phyloP scores from a whole-genome alignment of 2,329 filamentous ascomycete species.

The Colletotrichum sojae region DNA sequence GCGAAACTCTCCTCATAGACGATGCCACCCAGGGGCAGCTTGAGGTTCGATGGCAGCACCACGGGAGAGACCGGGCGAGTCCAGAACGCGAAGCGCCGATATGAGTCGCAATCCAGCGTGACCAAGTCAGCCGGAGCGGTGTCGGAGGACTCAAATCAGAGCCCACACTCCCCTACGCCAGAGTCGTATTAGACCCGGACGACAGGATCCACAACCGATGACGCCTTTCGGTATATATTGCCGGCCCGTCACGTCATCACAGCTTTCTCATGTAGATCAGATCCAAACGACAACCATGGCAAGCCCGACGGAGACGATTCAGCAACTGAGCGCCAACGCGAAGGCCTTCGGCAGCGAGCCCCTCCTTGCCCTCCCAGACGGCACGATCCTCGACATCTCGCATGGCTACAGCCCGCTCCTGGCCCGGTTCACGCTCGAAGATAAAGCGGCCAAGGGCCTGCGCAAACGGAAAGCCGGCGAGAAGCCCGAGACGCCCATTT shows the following conservation, averaged over 20 bases:
- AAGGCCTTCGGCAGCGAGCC: constrained; percentile 7
- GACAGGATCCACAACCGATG: background rate
- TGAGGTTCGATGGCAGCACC: no score
- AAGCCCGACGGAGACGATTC: no score
- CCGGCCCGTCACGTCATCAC: background rate
- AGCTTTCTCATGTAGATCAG: background rate
- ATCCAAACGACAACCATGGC: background rate
- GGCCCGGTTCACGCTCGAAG: constrained; percentile 11
- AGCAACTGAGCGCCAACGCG: background rate
- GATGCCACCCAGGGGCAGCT: no score
- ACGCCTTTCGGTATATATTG: constrained; percentile 6
- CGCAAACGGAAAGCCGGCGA: constrained; percentile 2
- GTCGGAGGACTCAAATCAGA: background rate
- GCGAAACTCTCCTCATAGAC: no score
- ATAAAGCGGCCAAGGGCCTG: constrained; percentile 25
- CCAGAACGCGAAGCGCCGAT: background rate
- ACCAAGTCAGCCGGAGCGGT: background rate
- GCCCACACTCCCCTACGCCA: background rate
- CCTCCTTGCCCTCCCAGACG: background rate
- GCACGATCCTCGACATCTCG: background rate
- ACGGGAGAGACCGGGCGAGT: background rate
- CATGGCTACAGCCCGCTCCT: constrained; percentile 19
- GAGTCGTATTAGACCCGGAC: background rate
- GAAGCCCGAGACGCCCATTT: constrained; percentile 4
- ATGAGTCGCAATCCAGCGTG: background rate